These are phyloP conservation scores for Apiospora pterosperma DNA, from an alignment of 2,329 filamentous ascomycete species.

Conservation along the genomic window DNA sequence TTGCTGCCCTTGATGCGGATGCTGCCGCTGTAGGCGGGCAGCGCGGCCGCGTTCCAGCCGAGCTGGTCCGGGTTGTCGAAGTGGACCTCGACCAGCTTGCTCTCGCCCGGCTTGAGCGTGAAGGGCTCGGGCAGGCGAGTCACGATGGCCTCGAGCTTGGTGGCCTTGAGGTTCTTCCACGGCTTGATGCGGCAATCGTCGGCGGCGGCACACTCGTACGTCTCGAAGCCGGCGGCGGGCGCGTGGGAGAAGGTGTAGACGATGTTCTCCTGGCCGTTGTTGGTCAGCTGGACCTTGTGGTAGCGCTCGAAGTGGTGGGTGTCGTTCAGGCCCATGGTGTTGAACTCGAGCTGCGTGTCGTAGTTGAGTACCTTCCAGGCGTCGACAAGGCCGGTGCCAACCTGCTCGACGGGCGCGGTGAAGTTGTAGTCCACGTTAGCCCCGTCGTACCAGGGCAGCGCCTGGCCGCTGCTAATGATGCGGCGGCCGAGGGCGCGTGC, in stretches of 20 bases:
- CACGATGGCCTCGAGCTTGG: conserved; percentile 11
- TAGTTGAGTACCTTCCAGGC: conserved; percentile 38
- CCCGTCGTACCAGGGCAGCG: conserved; percentile 22
- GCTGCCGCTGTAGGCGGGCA: conserved; percentile 33
- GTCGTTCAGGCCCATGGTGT: conserved; percentile 41
- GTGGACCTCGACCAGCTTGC: conserved; percentile 17
- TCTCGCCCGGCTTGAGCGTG: conserved; percentile 21
- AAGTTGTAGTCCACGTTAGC: conserved; percentile 15
- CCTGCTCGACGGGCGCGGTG: conserved; percentile 32
- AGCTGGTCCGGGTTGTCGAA: background rate
- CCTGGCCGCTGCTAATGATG: conserved; percentile 30
- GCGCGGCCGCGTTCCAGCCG: conserved; percentile 23
- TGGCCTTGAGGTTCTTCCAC: conserved; percentile 18
- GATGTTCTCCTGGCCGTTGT: conserved; percentile 29
- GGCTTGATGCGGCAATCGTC: conserved; percentile 15
- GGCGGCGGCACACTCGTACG: conserved; percentile 13
- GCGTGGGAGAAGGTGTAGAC: conserved; percentile 28
- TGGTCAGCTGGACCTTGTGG: conserved; percentile 28
- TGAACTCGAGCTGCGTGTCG: conserved; percentile 31
- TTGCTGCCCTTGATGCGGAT: conserved; percentile 26
- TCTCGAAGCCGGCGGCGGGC: conserved; percentile 33
- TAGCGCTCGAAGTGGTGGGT: conserved; percentile 33
- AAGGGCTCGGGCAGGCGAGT: conserved; percentile 19
- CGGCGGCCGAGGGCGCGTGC: conserved; percentile 23
- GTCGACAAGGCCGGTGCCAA: conserved; percentile 38